These are phyloP conservation scores for Camellia granthamiana DNA, from an alignment of 148 eudicot genomes.

Conservation along the genomic window DNA sequence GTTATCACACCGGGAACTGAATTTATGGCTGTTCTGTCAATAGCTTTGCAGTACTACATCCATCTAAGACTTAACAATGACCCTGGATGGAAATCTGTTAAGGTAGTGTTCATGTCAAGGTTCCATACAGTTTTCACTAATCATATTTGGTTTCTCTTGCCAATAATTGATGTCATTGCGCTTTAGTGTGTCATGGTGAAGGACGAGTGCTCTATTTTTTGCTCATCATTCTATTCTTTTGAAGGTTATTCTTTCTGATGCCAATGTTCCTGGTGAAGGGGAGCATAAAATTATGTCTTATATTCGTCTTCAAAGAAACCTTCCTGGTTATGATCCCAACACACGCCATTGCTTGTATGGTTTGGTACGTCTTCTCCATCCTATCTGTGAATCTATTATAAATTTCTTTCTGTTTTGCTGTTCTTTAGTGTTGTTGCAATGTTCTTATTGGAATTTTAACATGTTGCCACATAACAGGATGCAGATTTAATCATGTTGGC, in stretches of 20 bases:
- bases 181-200: background rate
- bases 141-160: conserved; percentile 1
- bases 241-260: conserved; percentile 97
- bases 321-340: conserved; percentile 94
- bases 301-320: conserved; percentile 95
- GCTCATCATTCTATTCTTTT: conserved; percentile 19
- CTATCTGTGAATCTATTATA: background rate
- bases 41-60: conserved; percentile 88
- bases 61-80: conserved; percentile 85
- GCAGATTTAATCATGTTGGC: conserved; percentile 94
- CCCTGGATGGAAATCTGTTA: conserved; percentile 93
- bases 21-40: conserved; percentile 86
- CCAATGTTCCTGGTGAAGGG: conserved; percentile 99
- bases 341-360: conserved; percentile 95
- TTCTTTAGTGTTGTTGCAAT: background rate
- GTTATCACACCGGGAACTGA: conserved; percentile 96
- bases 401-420: background rate
- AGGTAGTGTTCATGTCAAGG: conserved; percentile 45
- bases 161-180: too few relatives aligned
- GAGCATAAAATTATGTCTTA: conserved; percentile 98
- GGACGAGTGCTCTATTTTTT: background rate
- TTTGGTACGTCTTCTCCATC: conserved; percentile 54
- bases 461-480: conserved; percentile 42
- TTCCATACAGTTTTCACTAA: background rate
- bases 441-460: background rate